Conservation (phyloP, 2,329 filamentous ascomycete genomes). For the Curvularia verruculosa region DNA sequence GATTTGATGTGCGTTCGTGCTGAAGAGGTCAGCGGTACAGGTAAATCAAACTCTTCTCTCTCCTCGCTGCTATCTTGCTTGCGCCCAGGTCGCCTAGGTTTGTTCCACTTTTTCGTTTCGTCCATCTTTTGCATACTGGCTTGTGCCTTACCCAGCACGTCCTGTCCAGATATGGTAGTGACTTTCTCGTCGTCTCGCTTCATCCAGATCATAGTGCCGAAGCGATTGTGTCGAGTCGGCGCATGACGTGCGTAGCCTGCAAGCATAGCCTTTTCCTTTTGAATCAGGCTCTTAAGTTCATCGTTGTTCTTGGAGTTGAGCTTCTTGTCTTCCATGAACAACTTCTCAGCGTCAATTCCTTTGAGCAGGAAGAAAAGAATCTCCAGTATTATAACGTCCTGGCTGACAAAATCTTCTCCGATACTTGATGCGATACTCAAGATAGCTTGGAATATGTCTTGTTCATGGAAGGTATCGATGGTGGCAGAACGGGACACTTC, state of each 20-base stretch:
- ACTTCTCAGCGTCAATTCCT: constrained; percentile 78
- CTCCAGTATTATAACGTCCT: constrained; percentile 89
- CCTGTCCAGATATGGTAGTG: constrained; percentile 86
- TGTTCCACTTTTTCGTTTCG: constrained; percentile 85
- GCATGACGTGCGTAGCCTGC: constrained; percentile 77
- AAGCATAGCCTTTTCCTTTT: constrained; percentile 83
- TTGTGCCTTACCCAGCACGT: constrained; percentile 75
- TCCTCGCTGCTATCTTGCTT: constrained; percentile 50
- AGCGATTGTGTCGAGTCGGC: constrained; percentile 87
- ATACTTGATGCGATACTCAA: constrained; percentile 90
- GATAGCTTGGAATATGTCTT: constrained; percentile 86
- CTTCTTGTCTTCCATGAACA: constrained; percentile 83
- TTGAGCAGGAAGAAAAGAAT: constrained; percentile 92
- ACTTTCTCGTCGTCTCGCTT: constrained; percentile 84
- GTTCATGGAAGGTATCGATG: constrained; percentile 86
- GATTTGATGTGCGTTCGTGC: constrained; percentile 77
- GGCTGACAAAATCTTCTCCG: constrained; percentile 87
- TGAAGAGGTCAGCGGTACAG: constrained; percentile 69
- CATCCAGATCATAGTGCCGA: constrained; percentile 97
- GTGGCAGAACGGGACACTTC: constrained; percentile 87
- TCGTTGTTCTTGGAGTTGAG: constrained; percentile 70
- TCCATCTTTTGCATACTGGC: constrained; percentile 87
- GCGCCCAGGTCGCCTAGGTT: constrained; percentile 64
- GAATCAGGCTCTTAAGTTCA: constrained; percentile 76
- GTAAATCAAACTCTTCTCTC: constrained; percentile 72